Conservation (phyloP, 2,329 filamentous ascomycete genomes). For the Ophiostoma populinum region DNA sequence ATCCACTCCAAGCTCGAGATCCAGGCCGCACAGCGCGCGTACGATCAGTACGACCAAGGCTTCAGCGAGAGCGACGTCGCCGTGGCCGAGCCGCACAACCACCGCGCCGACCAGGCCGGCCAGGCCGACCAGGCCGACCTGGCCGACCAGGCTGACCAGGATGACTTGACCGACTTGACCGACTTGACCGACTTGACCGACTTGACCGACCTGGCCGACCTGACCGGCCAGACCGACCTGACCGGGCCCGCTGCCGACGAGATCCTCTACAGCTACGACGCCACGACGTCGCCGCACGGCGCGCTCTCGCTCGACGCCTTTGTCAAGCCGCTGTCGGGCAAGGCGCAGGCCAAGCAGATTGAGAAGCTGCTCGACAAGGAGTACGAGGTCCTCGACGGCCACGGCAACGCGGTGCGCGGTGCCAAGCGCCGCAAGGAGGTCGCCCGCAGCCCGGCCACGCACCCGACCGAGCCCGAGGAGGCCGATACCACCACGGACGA, state of each 20-base stretch:
- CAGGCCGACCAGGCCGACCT: too few species aligned
- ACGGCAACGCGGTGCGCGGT: conserved; percentile 26
- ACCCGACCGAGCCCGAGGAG: neutral
- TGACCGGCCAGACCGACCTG: too few species aligned
- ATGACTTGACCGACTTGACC: too few species aligned
- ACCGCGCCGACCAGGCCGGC: too few species aligned
- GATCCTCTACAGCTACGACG: conserved; percentile 28
- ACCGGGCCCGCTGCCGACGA: too few species aligned
- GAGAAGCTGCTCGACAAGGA: conserved; percentile 25
- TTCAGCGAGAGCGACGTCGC: neutral
- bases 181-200: too few species aligned
- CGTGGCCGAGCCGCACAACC: conserved; percentile 14
- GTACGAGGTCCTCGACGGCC: conserved; percentile 29
- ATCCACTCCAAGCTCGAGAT: conserved; percentile 20
- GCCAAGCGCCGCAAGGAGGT: conserved; percentile 25
- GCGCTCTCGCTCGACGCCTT: conserved; percentile 22
- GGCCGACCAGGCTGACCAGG: too few species aligned
- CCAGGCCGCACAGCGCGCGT: conserved; percentile 18
- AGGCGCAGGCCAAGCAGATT: conserved; percentile 24
- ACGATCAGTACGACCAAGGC: too few species aligned
- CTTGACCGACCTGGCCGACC: too few species aligned
- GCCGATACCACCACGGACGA: conserved; percentile 10
- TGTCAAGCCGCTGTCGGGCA: conserved; percentile 17
- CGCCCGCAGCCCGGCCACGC: conserved; percentile 14
- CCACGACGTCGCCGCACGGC: conserved; percentile 20